Conservation (phyloP, 768 basidiomycete genomes). For the Amanita fuliginea region DNA sequence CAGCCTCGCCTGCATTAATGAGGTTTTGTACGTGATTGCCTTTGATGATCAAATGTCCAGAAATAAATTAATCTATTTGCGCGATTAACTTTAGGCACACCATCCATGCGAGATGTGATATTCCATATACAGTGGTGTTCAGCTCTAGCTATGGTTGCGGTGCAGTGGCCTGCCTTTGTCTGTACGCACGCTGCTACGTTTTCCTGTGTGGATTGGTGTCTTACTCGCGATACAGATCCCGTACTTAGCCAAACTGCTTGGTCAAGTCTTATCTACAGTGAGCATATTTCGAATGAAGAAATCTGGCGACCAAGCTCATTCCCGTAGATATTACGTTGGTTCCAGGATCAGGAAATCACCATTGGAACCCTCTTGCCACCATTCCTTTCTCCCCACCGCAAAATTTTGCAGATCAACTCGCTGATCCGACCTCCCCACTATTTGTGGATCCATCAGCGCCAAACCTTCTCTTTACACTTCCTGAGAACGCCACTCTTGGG, state of each 20-base stretch:
- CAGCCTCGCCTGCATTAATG: slow-evolving; percentile 76
- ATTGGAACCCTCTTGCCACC: slow-evolving; percentile 58
- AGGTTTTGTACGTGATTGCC: slow-evolving; percentile 61
- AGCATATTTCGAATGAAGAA: slow-evolving; percentile 9
- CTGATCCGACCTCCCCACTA: slow-evolving; percentile 59
- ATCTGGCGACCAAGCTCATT: slow-evolving; percentile 4
- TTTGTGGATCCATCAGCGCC: slow-evolving; percentile 59
- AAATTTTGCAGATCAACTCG: slow-evolving; percentile 64
- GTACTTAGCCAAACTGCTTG: slow-evolving; percentile 80
- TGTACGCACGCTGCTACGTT: slow-evolving; percentile 42
- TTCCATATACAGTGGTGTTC: slow-evolving; percentile 93
- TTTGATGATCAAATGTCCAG: slow-evolving; percentile 2
- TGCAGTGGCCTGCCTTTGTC: slow-evolving; percentile 87
- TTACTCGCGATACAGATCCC: slow-evolving; percentile 51
- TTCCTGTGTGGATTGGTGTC: slow-evolving; percentile 4
- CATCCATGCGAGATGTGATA: slow-evolving; percentile 84
- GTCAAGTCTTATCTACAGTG: slow-evolving; percentile 74
- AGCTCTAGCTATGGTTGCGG: slow-evolving; percentile 84
- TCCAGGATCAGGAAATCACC: slow-evolving; percentile 29
- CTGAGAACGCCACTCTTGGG: slow-evolving; percentile 48
- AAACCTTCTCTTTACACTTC: slow-evolving; percentile 68
- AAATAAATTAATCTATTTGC: slow-evolving; percentile 5
- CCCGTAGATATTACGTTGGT: slow-evolving; percentile 63
- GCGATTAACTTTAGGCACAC: slow-evolving; percentile 51
- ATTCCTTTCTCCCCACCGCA: slow-evolving; percentile 52